A percentile compares a stretch with the other conserved stretches of the same genome.
These are phyloP conservation scores for Peterozyma toletana DNA, from an alignment of 805 yeast genomes.

Conservation along the genomic window DNA sequence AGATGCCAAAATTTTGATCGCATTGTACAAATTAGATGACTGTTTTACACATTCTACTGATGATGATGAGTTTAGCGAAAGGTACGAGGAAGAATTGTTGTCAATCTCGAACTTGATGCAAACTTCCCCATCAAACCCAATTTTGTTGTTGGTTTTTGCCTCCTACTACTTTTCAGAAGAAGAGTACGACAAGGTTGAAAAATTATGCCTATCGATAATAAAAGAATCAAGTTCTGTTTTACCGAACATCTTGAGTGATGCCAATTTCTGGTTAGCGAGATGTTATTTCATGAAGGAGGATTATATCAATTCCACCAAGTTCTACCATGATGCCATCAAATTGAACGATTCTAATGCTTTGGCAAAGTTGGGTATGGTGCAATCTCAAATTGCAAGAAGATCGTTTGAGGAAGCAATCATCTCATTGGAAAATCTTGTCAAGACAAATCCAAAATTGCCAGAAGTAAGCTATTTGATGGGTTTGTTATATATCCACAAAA, in stretches of 20 bases:
- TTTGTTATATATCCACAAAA: conserved; percentile 46
- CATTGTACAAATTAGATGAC: conserved; percentile 60
- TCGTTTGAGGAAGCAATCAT: conserved; percentile 78
- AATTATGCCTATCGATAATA: conserved; percentile 30
- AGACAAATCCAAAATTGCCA: conserved; percentile 56
- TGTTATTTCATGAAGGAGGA: conserved; percentile 56
- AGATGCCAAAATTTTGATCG: conserved; percentile 58
- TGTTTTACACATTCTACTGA: conserved; percentile 49
- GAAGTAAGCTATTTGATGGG: conserved; percentile 79
- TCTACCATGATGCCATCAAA: conserved; percentile 66
- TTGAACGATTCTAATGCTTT: conserved; percentile 57
- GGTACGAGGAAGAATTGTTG: conserved; percentile 53
- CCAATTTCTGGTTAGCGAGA: conserved; percentile 82
- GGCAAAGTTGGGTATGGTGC: conserved; percentile 80
- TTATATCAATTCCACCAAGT: conserved; percentile 60
- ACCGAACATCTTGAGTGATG: conserved; percentile 44
- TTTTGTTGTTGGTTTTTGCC: conserved; percentile 59
- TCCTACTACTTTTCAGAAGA: conserved; percentile 66
- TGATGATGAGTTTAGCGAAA: conserved; percentile 52
- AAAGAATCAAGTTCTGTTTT: not conserved
- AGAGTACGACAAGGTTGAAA: conserved; percentile 50
- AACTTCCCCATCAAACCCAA: conserved; percentile 42
- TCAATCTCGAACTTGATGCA: conserved; percentile 34
- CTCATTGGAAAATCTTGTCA: conserved; percentile 70
- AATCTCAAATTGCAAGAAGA: conserved; percentile 70